Percentiles rank a stretch among this genome's conserved stretches.
phyloP scores from a whole-genome alignment of 257 asterid species.

The Penstemon davidsonii region DNA sequence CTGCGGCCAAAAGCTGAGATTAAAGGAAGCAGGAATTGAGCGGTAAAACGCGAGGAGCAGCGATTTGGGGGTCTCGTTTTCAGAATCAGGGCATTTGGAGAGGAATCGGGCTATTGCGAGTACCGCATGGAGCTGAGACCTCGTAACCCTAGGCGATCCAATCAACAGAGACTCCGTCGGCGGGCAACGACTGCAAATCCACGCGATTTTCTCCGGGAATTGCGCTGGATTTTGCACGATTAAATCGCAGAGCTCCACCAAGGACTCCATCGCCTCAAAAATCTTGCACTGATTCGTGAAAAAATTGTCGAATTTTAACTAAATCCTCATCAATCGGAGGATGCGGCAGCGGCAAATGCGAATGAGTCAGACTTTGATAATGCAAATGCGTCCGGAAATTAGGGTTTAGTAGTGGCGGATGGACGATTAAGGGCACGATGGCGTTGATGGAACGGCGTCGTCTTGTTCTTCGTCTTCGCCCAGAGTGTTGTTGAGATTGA shows the following conservation, averaged over 20 bases:
- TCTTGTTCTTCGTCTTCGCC: slow-evolving; percentile 37
- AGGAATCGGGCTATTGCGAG: slow-evolving; percentile 80
- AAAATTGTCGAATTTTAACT: slow-evolving; percentile 22
- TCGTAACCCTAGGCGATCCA: slow-evolving; percentile 81
- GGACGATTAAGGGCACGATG: slow-evolving; percentile 19
- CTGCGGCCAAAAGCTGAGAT: slow-evolving; percentile 83
- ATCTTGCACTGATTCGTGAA: slow-evolving; percentile 31
- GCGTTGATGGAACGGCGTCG: slow-evolving; percentile 34
- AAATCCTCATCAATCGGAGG: slow-evolving; percentile 36
- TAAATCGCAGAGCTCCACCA: slow-evolving; percentile 86
- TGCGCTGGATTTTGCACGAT: slow-evolving; percentile 64
- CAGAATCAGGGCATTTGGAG: slow-evolving; percentile 62
- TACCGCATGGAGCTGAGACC: slow-evolving; percentile 85
- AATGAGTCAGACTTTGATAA: slow-evolving; percentile 16
- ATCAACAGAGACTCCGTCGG: slow-evolving; percentile 59
- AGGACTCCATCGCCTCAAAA: slow-evolving; percentile 61
- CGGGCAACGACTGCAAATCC: slow-evolving; percentile 97
- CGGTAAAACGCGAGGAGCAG: slow-evolving; percentile 72
- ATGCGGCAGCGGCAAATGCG: slow-evolving; percentile 18
- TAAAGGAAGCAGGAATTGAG: slow-evolving; percentile 69
- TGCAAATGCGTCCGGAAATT: slow-evolving; percentile 14
- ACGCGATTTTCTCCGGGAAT: slow-evolving; percentile 62
- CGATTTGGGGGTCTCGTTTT: slow-evolving; percentile 68
- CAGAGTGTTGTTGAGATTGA: slow-evolving; percentile 31
- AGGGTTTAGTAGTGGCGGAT: slow-evolving; percentile 37